Evolutionary conservation across 257 asterid species (phyloP), one percentile per base, ranked within the genome.

Genomic region (Lavandula angustifolia): DNA sequence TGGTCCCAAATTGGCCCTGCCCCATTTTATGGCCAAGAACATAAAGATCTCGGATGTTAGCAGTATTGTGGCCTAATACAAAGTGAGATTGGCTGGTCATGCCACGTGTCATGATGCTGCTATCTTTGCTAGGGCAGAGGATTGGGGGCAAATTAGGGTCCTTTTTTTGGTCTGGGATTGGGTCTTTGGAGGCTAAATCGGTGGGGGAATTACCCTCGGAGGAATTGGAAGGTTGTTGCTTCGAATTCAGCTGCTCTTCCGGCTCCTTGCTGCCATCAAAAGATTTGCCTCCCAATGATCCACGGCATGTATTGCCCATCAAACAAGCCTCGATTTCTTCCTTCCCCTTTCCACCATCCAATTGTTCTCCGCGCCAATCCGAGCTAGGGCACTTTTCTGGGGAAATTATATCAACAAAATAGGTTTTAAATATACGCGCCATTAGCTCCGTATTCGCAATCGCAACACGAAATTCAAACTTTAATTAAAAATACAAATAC

Each of bases 301-400:
- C 96, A 64, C 97, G 95, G 95, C 97, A 91, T 87, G 96, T 81
- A 74, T 91, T 91, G 92, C 97, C 97, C 97, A 91, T 91, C 74
- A 88, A 91, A 81, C 94, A 74, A 74, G n/a, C 78, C 57, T 62
- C 76, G 61, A 71, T 68, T 14, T 13, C 58, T 58, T 32, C 33
- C 41, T 27, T 40, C 35, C 47, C 50, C 66, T 43, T 62, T 64
- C 64, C 74, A 59, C 72, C 80, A 64, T 71, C 82, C 60, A 50
- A 54, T 65, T 40, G 47, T 43, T 58, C 40, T 56, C 44, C 62
- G 60, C 74, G 70, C 60, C 41, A 70, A 76, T n/a, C 43, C 42
- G 9, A 37, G 9, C 42, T 37, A 37, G 9, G 42, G 27, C 46
- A n/a, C 61, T 55, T 32, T 37, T 63, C 12, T 68, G 78, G 72